Conservation (phyloP, 345 rosid genomes). For the Dimocarpus longan region DNA sequence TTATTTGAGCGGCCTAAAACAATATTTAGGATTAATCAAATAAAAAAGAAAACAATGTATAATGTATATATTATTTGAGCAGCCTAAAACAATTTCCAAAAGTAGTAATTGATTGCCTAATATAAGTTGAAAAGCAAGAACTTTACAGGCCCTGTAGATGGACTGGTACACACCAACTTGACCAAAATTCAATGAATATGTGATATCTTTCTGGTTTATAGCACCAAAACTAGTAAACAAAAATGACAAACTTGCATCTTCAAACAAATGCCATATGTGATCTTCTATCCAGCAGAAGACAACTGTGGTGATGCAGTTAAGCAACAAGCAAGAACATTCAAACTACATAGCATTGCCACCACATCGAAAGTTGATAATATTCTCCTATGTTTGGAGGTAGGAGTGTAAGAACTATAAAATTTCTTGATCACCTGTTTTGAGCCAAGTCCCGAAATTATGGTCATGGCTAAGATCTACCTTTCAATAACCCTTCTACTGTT, state of each 20-base stretch:
- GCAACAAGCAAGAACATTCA: background rate
- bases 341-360: background rate
- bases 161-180: too few relatives aligned
- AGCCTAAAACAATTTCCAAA: too few relatives aligned
- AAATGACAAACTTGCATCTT: background rate
- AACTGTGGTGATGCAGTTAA: background rate
- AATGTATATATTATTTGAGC: too few relatives aligned
- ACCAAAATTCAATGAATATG: too few relatives aligned
- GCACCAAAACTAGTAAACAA: too few relatives aligned
- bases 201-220: too few relatives aligned
- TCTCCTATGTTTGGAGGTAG: background rate
- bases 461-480: constrained; percentile 37
- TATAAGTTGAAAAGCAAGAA: too few relatives aligned
- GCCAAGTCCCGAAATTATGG: background rate
- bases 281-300: background rate
- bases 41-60: too few relatives aligned
- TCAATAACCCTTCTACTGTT: constrained; percentile 61
- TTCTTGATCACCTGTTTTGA: constrained; percentile 1
- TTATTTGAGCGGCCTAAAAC: too few relatives aligned
- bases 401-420: background rate
- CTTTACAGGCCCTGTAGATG: too few relatives aligned
- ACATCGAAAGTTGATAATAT: background rate
- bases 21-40: too few relatives aligned
- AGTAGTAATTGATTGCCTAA: too few relatives aligned
- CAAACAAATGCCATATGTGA: background rate